Evolutionary conservation across 345 rosid genomes (phyloP).

Genomic region (Punica granatum): DNA sequence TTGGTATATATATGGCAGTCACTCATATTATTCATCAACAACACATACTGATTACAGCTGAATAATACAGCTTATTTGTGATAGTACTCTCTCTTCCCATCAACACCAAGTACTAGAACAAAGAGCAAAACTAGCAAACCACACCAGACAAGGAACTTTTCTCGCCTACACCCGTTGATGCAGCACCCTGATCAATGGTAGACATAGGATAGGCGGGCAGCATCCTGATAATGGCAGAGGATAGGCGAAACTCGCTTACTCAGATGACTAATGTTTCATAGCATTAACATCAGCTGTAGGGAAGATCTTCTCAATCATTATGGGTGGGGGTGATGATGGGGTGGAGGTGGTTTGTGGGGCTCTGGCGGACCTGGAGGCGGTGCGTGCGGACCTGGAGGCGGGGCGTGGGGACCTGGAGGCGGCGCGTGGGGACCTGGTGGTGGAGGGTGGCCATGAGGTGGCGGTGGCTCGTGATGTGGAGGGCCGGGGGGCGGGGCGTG

Average conservation of each 20-base stretch:
- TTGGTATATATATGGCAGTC: neutral
- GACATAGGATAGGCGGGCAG: no score
- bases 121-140: neutral
- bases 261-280: no score
- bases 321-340: constrained; percentile 9
- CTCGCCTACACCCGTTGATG: neutral
- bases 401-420: constrained; percentile 4
- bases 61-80: neutral
- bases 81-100: no score
- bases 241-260: no score
- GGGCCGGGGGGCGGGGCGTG: constrained; percentile 15
- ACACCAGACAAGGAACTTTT: neutral
- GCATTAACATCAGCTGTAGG: neutral
- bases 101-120: neutral
- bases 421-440: neutral
- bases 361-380: constrained; percentile 19
- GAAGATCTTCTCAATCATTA: neutral
- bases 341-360: constrained; percentile 16
- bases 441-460: constrained; percentile 16
- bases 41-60: neutral
- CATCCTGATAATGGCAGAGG: no score
- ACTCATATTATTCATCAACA: neutral
- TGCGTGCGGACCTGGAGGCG: constrained; percentile 3
- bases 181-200: neutral
- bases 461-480: constrained; percentile 17